These are phyloP conservation scores for Schizothecium vesticola DNA, from an alignment of 495 filamentous ascomycete species.

Conservation along the genomic window DNA sequence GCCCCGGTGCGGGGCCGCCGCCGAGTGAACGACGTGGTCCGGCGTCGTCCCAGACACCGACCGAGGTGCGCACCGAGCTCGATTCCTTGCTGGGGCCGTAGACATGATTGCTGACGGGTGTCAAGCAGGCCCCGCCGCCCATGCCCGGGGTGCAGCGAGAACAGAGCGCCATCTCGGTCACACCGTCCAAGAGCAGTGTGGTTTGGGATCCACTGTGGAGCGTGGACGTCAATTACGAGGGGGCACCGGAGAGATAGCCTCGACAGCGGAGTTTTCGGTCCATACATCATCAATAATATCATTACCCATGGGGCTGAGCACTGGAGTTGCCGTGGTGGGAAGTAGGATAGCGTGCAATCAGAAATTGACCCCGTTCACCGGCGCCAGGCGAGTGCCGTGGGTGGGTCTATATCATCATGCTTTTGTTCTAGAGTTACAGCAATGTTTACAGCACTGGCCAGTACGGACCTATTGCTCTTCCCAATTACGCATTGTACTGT, in stretches of 20 bases:
- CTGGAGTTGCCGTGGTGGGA: not conserved
- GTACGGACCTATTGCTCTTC: not conserved
- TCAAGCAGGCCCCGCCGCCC: slow-evolving; percentile 15
- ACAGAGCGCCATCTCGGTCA: slow-evolving; percentile 25
- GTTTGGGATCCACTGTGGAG: slow-evolving; percentile 54
- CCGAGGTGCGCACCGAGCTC: slow-evolving; percentile 32
- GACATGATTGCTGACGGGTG: slow-evolving; percentile 20
- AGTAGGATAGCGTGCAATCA: not conserved
- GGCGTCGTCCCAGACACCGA: not conserved
- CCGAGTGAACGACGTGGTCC: not conserved
- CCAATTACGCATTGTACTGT: not conserved
- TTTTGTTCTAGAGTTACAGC: not conserved
- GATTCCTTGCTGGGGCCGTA: slow-evolving; percentile 32
- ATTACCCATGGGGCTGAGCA: not conserved
- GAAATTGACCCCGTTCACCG: not conserved
- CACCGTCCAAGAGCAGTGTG: slow-evolving; percentile 39
- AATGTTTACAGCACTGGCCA: not conserved
- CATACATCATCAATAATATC: not conserved
- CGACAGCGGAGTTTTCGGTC: not conserved
- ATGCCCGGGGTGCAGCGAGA: slow-evolving; percentile 25
- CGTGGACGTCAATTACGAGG: slow-evolving; percentile 41
- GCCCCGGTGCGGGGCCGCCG: not conserved
- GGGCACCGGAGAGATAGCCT: slow-evolving; percentile 13
- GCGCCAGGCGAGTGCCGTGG: not conserved
- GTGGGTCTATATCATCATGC: not conserved